These are phyloP conservation scores for Talaromyces atroroseus DNA, from an alignment of 2,329 filamentous ascomycete genomes.

Conservation along the genomic window DNA sequence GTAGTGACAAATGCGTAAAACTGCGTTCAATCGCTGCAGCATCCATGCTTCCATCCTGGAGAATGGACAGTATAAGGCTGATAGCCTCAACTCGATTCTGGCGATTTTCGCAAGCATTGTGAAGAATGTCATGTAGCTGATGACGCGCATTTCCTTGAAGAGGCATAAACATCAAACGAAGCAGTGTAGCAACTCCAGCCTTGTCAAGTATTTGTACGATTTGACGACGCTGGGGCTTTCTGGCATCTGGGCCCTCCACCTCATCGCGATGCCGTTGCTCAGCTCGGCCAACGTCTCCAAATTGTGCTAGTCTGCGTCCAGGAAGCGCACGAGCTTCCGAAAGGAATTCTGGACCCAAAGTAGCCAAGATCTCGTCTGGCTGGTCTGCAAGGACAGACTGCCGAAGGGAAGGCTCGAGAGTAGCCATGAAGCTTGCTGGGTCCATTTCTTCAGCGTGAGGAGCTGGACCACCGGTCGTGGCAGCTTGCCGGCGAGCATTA, in stretches of 20 bases:
- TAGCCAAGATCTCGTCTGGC: constrained; percentile 78
- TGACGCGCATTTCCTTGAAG: constrained; percentile 81
- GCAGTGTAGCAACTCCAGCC: constrained; percentile 85
- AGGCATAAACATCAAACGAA: constrained; percentile 97
- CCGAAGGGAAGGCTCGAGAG: constrained; percentile 76
- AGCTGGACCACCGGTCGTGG: constrained; percentile 43
- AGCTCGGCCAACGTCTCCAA: constrained; percentile 39
- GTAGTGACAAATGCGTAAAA: constrained; percentile 86
- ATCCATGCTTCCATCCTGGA: constrained; percentile 92
- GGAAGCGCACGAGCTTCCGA: constrained; percentile 74
- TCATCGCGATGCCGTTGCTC: constrained; percentile 34
- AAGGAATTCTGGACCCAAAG: constrained; percentile 77
- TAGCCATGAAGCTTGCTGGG: constrained; percentile 83
- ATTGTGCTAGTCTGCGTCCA: constrained; percentile 52
- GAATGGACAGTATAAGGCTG: constrained; percentile 82
- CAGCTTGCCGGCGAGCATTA: constrained; percentile 64
- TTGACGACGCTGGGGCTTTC: constrained; percentile 68
- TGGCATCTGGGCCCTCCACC: constrained; percentile 43
- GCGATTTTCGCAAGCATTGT: constrained; percentile 92
- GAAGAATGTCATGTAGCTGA: constrained; percentile 79
- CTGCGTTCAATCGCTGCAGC: constrained; percentile 91
- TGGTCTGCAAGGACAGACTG: constrained; percentile 87
- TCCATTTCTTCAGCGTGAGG: constrained; percentile 78
- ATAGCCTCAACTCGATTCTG: constrained; percentile 92
- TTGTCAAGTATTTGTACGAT: constrained; percentile 97